Conservation (phyloP, 1,284 basidiomycete genomes). For the Ganoderma sp. region DNA sequence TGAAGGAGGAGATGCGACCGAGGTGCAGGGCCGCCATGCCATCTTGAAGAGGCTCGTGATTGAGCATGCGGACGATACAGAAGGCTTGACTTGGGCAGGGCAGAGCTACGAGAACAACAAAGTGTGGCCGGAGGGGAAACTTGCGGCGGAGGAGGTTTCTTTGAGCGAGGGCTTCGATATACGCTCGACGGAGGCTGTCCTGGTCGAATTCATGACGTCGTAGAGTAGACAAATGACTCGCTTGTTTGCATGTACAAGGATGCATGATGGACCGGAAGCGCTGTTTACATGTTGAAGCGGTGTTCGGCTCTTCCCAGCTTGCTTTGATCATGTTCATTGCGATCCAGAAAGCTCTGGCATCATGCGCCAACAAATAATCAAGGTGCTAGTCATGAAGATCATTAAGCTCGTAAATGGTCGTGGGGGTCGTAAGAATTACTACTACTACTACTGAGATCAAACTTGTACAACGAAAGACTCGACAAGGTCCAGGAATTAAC, state of each 20-base stretch:
- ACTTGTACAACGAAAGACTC: not conserved
- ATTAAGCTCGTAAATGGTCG: not conserved
- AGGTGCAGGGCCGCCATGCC: conserved; percentile 6
- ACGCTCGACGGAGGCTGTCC: conserved; percentile 58
- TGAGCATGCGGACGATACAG: conserved; percentile 62
- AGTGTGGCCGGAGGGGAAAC: conserved; percentile 50
- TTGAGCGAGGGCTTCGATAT: conserved; percentile 56
- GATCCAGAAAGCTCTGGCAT: not conserved
- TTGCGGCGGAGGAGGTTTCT: conserved; percentile 44
- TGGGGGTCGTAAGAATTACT: not conserved
- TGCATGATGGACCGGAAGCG: no score
- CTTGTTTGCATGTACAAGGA: not conserved
- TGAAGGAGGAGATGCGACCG: conserved; percentile 11
- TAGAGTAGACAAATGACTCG: not conserved
- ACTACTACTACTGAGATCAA: not conserved
- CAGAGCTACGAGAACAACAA: conserved; percentile 66
- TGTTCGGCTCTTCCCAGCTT: not conserved
- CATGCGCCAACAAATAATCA: not conserved
- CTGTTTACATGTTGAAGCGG: not conserved
- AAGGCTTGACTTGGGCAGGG: conserved; percentile 65
- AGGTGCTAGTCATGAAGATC: not conserved
- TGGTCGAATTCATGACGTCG: conserved; percentile 42
- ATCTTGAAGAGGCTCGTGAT: conserved; percentile 28
- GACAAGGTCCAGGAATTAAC: not conserved
- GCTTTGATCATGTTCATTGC: not conserved